A percentile compares a stretch with the other conserved stretches of the same genome.
Conservation (phyloP, 2,329 filamentous ascomycete species). For the Talaromyces marneffei region DNA sequence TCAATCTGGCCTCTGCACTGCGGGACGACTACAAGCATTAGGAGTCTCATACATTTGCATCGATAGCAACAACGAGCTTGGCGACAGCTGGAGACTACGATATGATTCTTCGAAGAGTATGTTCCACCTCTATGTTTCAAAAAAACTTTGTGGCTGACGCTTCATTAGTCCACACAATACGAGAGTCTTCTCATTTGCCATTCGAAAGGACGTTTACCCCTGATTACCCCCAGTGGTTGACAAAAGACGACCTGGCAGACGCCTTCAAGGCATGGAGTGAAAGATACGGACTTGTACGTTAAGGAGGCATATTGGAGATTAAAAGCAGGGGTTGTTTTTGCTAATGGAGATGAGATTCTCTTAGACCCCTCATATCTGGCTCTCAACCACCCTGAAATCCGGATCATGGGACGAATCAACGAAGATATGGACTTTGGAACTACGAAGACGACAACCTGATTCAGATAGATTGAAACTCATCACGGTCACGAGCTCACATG, state of each 20-base stretch:
- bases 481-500: constrained; percentile 19
- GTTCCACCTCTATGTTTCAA: not conserved
- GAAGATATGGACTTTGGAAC: constrained; percentile 34
- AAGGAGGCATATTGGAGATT: not conserved
- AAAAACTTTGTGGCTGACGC: not conserved
- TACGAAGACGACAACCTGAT: constrained; percentile 20
- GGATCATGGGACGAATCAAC: constrained; percentile 35
- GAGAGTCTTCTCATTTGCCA: constrained; percentile 22
- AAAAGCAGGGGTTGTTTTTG: not conserved
- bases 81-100: constrained; percentile 43
- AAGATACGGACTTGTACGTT: constrained; percentile 22
- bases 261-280: constrained; percentile 19
- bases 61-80: constrained; percentile 38
- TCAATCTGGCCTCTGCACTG: constrained; percentile 41
- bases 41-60: constrained; percentile 41
- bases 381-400: constrained; percentile 31
- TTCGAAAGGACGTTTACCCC: constrained; percentile 23
- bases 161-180: constrained; percentile 16
- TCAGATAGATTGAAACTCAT: constrained; percentile 8
- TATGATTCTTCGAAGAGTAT: constrained; percentile 39
- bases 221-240: constrained; percentile 19
- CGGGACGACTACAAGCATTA: constrained; percentile 41
- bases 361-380: constrained; percentile 29
- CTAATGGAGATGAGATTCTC: not conserved
- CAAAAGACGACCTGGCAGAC: constrained; percentile 20